Base-by-base conservation (phyloP, 441 rosid genomes). In the Croton laevigatus region DNA sequence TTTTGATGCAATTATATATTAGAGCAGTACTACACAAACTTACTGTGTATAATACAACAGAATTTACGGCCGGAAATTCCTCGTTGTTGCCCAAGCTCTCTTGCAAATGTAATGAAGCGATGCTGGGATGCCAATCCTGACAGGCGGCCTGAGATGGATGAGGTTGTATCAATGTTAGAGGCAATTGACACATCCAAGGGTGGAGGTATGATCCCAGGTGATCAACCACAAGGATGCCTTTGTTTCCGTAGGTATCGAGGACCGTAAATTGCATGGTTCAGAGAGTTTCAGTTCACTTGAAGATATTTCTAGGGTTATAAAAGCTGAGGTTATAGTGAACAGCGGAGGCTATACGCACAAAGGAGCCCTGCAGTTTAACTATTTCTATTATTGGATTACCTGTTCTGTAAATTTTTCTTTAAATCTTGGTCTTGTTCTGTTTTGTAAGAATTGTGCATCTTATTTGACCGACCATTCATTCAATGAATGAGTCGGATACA, bases 91-190 rank as follows among this genome's bases (percentile, higher is more conserved):
- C 99, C 99, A 0, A 90, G 94, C 78, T 75, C 96, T 6, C 89
- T 94, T 19, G 96, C 88, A 1, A 89, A 89, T 58, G 97, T 94
- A 49, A 94, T 94, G 99, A 94, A 86, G 80, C 83, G 93, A 68
- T 94, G 99, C 79, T 94, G 99, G 99, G 98, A 94, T 62, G 97
- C 93, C 1, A 89, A 83, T 75, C 91, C 99, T 1, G 96, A 92
- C 80, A 89, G 73, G 80, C 80, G 99, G 64, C 99, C 99, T 0
- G 96, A 90, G 80, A 94, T 94, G 99, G 98, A 88, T 13, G 99
- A 90, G 83, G 99, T 87, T 73, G 98, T 94, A 13, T 68, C 86
- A 2, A 71, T 94, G 94, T 65, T 94, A 82, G 98, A 94, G 86
- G 93, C 87, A 46, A 87, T 92, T n/a, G 98, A 94, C 82, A 94